Evolutionary conservation across 352 stramenopile genomes (phyloP), one percentile per base, ranked within the genome.

Genomic region (Phytophthora chlamydospora): DNA sequence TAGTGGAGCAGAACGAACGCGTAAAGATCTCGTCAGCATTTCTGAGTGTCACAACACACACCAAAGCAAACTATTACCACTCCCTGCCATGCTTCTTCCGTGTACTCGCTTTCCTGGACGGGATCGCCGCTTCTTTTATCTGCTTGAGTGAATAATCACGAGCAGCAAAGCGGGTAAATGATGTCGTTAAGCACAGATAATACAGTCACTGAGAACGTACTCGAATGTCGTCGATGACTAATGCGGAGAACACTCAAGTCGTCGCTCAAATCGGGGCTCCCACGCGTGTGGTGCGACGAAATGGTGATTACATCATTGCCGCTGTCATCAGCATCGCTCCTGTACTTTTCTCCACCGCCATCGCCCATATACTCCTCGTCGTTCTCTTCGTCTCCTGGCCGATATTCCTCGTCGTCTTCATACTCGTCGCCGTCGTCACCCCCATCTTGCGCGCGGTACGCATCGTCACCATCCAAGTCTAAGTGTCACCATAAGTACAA

Each of bases 211-310:
- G 16, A 17, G 10, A 39, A 71, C 77, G 41, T 64, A 89, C 81
- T 62, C 4, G 75, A 83, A 39, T 89, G 68, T 10, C 72, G 71
- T 7, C 81, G 79, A 27, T 85, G 62, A 34, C 55, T 83, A 57
- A 78, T 68, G 14, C 87, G 81, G 17, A 91, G 57, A 35, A 80
- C 44, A 31, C 78, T 86, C 52, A 91, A 83, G 42, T 90, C 82
- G 3, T 89, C 80, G 27, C 76, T 88, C 2, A 82, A 21, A 53
- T 62, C 53, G 29, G 53, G 29, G 2, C 32, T 33, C 4, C 29
- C 19, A 5, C 38, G 59, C 32, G 52, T 27, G 21, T 57, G 53
- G 2, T 59, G 52, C 10, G 78, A 85, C n/a, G 75, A 62, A 35
- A 40, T 62, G 36, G 44, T 71, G 36, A 50, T 44, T 36, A 52